Evolutionary conservation across 768 basidiomycete genomes (phyloP).

Genomic region (Tulasnella sp.): DNA sequence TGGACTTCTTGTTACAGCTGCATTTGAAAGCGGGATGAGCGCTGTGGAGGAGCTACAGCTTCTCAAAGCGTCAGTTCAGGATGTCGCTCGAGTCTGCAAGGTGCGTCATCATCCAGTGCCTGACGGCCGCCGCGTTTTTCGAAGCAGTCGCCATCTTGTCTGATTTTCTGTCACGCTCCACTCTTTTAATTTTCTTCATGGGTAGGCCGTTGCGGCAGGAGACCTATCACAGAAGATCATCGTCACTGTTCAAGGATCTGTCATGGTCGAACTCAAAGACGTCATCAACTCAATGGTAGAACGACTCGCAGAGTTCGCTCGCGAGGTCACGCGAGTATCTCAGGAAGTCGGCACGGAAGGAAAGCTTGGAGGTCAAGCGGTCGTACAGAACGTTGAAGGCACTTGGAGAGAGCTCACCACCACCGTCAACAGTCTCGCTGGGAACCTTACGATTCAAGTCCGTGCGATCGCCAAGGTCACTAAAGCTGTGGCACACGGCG

Average conservation of each 20-base stretch:
- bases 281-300: constrained; percentile 58
- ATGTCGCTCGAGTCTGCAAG: constrained; percentile 70
- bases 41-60: constrained; percentile 68
- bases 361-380: constrained; percentile 82
- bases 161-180: background rate
- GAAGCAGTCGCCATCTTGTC: background rate
- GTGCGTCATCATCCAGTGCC: constrained; percentile 19
- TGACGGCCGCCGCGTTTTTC: constrained; percentile 1
- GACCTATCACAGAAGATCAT: constrained; percentile 71
- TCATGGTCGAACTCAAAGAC: constrained; percentile 73
- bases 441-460: constrained; percentile 75
- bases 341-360: constrained; percentile 86
- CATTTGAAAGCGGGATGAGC: constrained; percentile 49
- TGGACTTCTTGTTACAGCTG: constrained; percentile 43
- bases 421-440: constrained; percentile 89
- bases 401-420: constrained; percentile 86
- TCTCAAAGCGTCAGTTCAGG: constrained; percentile 74
- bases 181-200: background rate
- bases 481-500: constrained; percentile 68
- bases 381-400: constrained; percentile 82
- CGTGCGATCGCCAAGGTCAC: constrained; percentile 84
- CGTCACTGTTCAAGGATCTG: constrained; percentile 63
- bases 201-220: constrained; percentile 55
- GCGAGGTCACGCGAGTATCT: constrained; percentile 56
- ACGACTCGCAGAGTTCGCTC: constrained; percentile 7